Percentiles rank a stretch among this genome's conserved stretches.
Evolutionary conservation across 495 filamentous ascomycete species (phyloP).

Genomic region (Cenococcum geophilum): DNA sequence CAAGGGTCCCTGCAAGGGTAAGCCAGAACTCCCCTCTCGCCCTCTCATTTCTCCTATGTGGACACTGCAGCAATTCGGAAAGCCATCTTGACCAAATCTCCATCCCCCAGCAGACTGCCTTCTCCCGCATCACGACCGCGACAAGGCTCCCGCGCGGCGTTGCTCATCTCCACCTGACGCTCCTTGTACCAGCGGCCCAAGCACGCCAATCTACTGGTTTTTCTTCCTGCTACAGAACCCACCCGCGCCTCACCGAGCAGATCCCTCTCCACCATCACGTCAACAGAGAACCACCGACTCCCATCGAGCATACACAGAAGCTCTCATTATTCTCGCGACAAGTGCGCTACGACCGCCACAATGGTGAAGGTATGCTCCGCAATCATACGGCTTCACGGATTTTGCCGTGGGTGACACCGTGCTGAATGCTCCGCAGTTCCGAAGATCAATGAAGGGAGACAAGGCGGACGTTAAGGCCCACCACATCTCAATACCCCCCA

Average conservation of each 20-base stretch:
- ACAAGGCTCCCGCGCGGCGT: neutral
- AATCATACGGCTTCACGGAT: too few relatives aligned
- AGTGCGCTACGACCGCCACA: neutral
- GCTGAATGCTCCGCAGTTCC: conserved; percentile 33
- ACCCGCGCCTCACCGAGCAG: conserved; percentile 4
- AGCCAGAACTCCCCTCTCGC: conserved; percentile 3
- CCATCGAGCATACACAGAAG: neutral
- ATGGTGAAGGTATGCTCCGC: conserved; percentile 27
- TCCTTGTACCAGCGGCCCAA: conserved; percentile 10
- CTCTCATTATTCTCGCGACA: neutral
- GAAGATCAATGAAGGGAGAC: conserved; percentile 39
- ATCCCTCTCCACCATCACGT: conserved; percentile 1
- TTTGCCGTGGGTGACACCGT: conserved; percentile 9
- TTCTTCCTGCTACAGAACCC: neutral
- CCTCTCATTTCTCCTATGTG: conserved; percentile 2
- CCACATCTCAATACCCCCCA: conserved; percentile 83
- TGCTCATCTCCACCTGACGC: conserved; percentile 8
- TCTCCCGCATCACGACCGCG: neutral
- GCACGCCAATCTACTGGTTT: conserved; percentile 13
- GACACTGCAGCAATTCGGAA: neutral
- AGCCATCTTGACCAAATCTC: neutral
- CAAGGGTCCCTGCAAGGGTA: conserved; percentile 6
- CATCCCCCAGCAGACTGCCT: neutral
- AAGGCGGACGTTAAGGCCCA: conserved; percentile 52
- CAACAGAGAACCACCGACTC: conserved; percentile 2